Evolutionary conservation across 208 protist genomes (phyloP), one percentile per base, ranked within the genome.

Genomic region (Crithidia bombi): DNA sequence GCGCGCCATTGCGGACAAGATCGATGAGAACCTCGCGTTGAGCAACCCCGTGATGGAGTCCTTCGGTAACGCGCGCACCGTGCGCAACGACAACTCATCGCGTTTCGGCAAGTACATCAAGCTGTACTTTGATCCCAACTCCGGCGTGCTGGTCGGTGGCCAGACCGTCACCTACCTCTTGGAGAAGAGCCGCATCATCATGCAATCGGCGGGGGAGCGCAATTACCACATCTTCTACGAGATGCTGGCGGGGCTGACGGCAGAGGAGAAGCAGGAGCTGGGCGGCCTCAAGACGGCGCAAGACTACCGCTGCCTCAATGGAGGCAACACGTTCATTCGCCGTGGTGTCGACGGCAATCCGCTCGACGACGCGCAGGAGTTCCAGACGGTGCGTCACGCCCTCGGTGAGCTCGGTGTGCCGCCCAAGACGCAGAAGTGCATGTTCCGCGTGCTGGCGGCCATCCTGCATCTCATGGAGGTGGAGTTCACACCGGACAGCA

Each of bases 201-300:
- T 81, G 41, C 97, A 98, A 73, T 80, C 82, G 28, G 57, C 80
- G 46, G 91, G 90, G 33, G 97, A 99, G 72, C 87, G 96, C 50
- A 97, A 95, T 83, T 99, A 97, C 77, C 96, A 99, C 85, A 89
- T 98, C 54, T 99, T 99, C 82, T 98, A 99, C 75, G 93, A 98
- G 81, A 92, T 98, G 73, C 79, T 97, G 25, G 83, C 89, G 5
- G 92, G 92, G n/a, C 74, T 91, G 56, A 78, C 83, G 56, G 38
- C 78, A 7, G 47, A 65, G 32, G 86, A 96, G 57, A 96, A 95
- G 79, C 50, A 69, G 58, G 58, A 87, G 63, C 81, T 96, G 21
- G 79, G 89, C 56, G 74, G 74, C 21, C 82, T 96, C 38, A 88
- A 86, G 69, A 86, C 73, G 14, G 74, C 91, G 5, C 44, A 82